Base-by-base conservation (phyloP, 2,329 filamentous ascomycete species). In the Aspergillus tubingensis region DNA sequence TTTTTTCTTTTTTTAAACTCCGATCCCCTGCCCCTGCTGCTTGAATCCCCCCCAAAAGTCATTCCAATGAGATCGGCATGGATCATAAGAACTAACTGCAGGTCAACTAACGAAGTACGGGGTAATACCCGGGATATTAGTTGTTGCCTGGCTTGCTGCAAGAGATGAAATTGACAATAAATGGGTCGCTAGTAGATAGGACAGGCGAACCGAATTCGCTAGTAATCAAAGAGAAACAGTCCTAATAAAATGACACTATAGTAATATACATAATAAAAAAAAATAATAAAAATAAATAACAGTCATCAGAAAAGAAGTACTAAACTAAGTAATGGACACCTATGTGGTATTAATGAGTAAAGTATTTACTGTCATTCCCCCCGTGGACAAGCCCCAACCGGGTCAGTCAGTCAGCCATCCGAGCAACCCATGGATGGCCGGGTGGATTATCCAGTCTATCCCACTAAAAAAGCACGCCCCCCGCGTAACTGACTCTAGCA, bases 61-160 rank as follows among this genome's bases (percentile, higher is more conserved):
- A 36, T 51, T 55, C 44, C 38, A 44, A 44, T 39, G 30, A 30
- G 57, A 55, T 59, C 57, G 57, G 52, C 57, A 47, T 39, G 57
- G 57, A 59, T 59, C 50, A 54, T 32, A 49, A 13, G 11, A 36
- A 36, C 15, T 13, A 36, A 30, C 41, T 59, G 43, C 50, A 49
- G 56, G 25, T 47, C 48, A 53, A 25, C 48, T 41, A 52, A 43
- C 50, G 11, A 13, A 36, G 32, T 27, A 49, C 25, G 47, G 47
- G 47, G 47, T 49, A 36, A 36, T 36, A 32, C 47, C n/a, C n/a
- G 25, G 25, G 47, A 17, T 11, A 30, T 30, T 50, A 27, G 17
- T 50, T 32, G n/a, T 27, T 30, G 4, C 47, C 25, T 30, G 15
- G 4, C 47, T 30, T 17, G 41, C 17, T 27, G 32, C 32, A 36